Evolutionary conservation across 805 yeast genomes (phyloP).

Genomic region (Saccharomyces cerevisiae): DNA sequence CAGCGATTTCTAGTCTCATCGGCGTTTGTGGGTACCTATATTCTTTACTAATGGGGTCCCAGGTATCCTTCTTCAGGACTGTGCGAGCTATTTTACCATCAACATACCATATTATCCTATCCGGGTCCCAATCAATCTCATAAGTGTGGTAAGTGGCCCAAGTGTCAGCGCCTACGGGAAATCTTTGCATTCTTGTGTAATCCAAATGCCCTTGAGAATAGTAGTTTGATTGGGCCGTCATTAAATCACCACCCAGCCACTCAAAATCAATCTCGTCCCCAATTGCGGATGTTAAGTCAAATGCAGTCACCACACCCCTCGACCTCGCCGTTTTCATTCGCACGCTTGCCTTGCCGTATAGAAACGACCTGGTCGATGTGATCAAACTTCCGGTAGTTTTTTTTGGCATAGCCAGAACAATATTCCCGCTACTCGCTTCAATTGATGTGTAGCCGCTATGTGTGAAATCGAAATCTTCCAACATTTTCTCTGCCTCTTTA

Average conservation of each 20-base stretch:
- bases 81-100: slow-evolving; percentile 64
- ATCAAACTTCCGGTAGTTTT: slow-evolving; percentile 67
- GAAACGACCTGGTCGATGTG: slow-evolving; percentile 65
- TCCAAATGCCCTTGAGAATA: slow-evolving; percentile 67
- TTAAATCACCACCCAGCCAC: slow-evolving; percentile 67
- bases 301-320: slow-evolving; percentile 77
- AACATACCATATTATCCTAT: slow-evolving; percentile 58
- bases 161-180: slow-evolving; percentile 37
- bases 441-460: slow-evolving; percentile 48
- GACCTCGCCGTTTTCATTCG: slow-evolving; percentile 64
- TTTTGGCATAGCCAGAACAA: slow-evolving; percentile 73
- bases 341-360: slow-evolving; percentile 75
- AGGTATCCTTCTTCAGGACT: slow-evolving; percentile 52
- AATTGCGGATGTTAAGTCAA: slow-evolving; percentile 71
- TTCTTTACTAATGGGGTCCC: slow-evolving; percentile 45
- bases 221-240: slow-evolving; percentile 66
- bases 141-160: slow-evolving; percentile 64
- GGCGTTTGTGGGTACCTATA: slow-evolving; percentile 70
- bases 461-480: slow-evolving; percentile 54
- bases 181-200: slow-evolving; percentile 45
- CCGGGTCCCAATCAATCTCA: slow-evolving; percentile 75
- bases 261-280: slow-evolving; percentile 92
- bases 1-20: slow-evolving; percentile 60
- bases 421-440: slow-evolving; percentile 37
- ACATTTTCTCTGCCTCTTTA: slow-evolving; percentile 51